These are phyloP conservation scores for Rheum nobile DNA, from an alignment of 148 eudicot species.

Conservation along the genomic window DNA sequence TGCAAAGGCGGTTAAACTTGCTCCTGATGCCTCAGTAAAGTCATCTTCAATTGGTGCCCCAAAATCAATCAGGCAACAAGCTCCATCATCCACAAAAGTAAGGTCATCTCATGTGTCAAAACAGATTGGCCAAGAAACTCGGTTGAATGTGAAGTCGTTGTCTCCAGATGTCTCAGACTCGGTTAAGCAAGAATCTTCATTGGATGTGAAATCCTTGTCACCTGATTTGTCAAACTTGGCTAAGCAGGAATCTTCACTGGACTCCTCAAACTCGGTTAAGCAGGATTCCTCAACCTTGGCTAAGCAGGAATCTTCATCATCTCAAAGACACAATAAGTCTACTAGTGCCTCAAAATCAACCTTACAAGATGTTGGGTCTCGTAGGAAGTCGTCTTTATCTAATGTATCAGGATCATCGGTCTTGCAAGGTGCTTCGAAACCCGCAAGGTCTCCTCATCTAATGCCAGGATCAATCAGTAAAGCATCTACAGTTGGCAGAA, in stretches of 20 bases:
- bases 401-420: background rate
- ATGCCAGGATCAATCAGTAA: slow-evolving; percentile 5
- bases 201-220: slow-evolving; percentile 11
- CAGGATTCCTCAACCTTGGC: background rate
- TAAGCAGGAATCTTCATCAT: background rate
- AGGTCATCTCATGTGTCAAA: slow-evolving; percentile 14
- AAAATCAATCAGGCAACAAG: slow-evolving; percentile 15
- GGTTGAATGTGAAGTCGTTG: slow-evolving; percentile 12
- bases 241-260: slow-evolving; percentile 13
- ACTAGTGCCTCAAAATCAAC: slow-evolving; percentile 21
- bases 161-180: slow-evolving; percentile 11
- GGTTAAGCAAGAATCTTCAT: slow-evolving; percentile 7
- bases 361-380: slow-evolving; percentile 24
- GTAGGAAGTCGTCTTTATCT: background rate
- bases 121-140: slow-evolving; percentile 21
- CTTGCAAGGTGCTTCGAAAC: background rate
- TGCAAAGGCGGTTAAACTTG: background rate
- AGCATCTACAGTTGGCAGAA: background rate
- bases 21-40: slow-evolving; percentile 1
- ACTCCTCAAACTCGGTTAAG: slow-evolving; percentile 13
- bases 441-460: background rate
- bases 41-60: slow-evolving; percentile 11
- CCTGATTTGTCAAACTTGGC: slow-evolving; percentile 8
- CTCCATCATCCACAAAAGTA: slow-evolving; percentile 7
- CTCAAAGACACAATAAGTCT: background rate